A percentile compares a stretch with the other conserved stretches of the same genome.
These are phyloP conservation scores for Cajanus cajan DNA, from an alignment of 306 rosid genomes.

Conservation along the genomic window DNA sequence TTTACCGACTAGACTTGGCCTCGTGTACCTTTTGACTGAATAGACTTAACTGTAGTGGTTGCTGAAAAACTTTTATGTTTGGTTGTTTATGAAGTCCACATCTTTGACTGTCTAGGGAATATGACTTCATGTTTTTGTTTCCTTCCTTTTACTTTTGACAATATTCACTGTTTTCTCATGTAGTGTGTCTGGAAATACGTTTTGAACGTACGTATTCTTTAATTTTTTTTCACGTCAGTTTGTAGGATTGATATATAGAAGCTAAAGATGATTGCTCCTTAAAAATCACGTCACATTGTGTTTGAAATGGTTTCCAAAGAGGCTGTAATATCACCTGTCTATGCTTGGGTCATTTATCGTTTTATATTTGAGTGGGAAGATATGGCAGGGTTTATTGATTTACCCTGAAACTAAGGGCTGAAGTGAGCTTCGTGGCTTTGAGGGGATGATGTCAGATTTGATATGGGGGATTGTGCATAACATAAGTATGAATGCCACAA, in stretches of 20 bases:
- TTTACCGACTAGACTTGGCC: not conserved
- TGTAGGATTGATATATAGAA: too few species aligned
- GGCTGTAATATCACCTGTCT: too few species aligned
- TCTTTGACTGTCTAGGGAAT: slow-evolving; percentile 3
- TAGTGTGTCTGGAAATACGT: not conserved
- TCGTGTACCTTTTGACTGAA: not conserved
- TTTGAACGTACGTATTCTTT: too few species aligned
- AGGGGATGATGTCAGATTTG: not conserved
- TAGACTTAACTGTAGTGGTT: not conserved
- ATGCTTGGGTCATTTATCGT: not conserved
- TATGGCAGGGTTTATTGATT: not conserved
- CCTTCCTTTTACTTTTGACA: not conserved
- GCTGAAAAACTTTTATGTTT: not conserved
- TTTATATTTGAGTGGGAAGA: not conserved
- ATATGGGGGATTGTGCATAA: not conserved
- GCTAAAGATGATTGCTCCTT: too few species aligned
- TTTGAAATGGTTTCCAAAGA: too few species aligned
- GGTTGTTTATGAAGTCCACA: not conserved
- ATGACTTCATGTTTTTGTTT: not conserved
- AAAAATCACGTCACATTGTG: too few species aligned
- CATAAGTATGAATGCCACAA: not conserved
- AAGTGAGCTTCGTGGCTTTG: not conserved
- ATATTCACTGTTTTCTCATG: not conserved
- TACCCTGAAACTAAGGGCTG: not conserved
- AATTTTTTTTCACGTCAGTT: too few species aligned